Percentiles rank a stretch among this genome's conserved stretches.
Conservation (phyloP, 768 basidiomycete genomes). For the Rhizopogon rudus region DNA sequence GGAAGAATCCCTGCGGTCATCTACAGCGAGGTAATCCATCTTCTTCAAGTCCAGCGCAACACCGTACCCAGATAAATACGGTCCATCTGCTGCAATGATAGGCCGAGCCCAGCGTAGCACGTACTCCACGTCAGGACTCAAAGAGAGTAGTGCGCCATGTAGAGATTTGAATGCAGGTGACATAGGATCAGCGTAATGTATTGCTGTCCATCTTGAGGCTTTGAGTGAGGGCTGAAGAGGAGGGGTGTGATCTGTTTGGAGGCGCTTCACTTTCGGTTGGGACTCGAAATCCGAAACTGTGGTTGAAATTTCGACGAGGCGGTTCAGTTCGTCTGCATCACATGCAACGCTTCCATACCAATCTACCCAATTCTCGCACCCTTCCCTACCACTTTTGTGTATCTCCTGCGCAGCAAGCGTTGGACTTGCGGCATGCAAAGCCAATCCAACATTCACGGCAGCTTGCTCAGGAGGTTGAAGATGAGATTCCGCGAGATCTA, state of each 20-base stretch:
- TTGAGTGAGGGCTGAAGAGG: constrained; percentile 43
- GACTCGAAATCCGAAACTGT: constrained; percentile 14
- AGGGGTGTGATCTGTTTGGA: constrained; percentile 77
- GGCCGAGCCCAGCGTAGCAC: constrained; percentile 49
- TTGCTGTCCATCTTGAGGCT: constrained; percentile 55
- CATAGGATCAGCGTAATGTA: constrained; percentile 70
- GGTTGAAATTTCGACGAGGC: constrained; percentile 42
- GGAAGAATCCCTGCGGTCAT: constrained; percentile 53
- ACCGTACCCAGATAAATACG: constrained; percentile 80
- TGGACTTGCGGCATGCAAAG: constrained; percentile 73
- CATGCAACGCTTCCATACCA: constrained; percentile 79
- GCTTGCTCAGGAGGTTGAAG: constrained; percentile 44
- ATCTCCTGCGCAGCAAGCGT: constrained; percentile 60
- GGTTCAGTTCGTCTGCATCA: constrained; percentile 53
- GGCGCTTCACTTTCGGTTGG: constrained; percentile 38
- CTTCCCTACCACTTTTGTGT: constrained; percentile 18
- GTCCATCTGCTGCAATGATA: constrained; percentile 1
- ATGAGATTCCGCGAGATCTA: constrained; percentile 38
- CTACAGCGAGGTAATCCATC: constrained; percentile 92
- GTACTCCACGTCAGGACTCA: constrained; percentile 56
- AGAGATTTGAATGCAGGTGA: constrained; percentile 68
- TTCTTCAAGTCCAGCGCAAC: constrained; percentile 93
- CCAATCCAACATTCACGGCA: constrained; percentile 66
- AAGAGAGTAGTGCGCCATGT: constrained; percentile 57
- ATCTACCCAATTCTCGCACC: constrained; percentile 75